Evolutionary conservation across 2,329 filamentous ascomycete genomes (phyloP), one percentile per base, ranked within the genome.

Genomic region (Hymenoscyphus occultus): DNA sequence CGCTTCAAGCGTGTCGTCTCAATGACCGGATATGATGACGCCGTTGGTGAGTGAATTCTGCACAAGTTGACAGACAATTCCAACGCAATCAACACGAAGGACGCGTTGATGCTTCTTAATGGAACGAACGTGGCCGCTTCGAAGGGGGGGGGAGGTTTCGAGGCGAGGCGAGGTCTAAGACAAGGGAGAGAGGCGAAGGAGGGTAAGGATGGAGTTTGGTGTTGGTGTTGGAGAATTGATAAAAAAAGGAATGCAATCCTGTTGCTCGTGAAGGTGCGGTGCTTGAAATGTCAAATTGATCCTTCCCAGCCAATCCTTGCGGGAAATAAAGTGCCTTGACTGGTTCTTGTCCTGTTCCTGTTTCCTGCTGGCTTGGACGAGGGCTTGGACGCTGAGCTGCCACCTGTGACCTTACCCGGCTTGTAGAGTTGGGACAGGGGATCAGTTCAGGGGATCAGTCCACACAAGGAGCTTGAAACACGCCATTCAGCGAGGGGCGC

Each of bases 1-100:
- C 67, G 67, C 67, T 22, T 69, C 67, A 64, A 69, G 67, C 67
- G 67, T 67, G 48, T 22, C 48, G n/a, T 22, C 48, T 51, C n/a
- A 22, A 22, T 51, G 48, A 22, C 9, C 22, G 22, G 48, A 51
- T 28, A 28, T 28, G 48, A 51, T 22, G 45, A 19, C 19, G 45
- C 9, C 22, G 45, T n/a, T 35, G 32, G 32, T 35, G 32, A 28
- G 32, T 35, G 32, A 35, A 35, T 9, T 51, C 45, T 51, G 45
- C 45, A 51, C 19, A 51, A 22, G 16, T 28, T 9, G 45, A 51
- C 19, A 51, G 45, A 51, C 9, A 51, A 51, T 12, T 28, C 48
- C 14, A 19, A 51, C 19, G 48, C 48, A 51, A 28, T 7, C 10
- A 51, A 51, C 48, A 51, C 48, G 9, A 51, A 22, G 48, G 48